A percentile compares a stretch with the other conserved stretches of the same genome.
phyloP scores from a whole-genome alignment of 495 filamentous ascomycete genomes.

The Aspergillus coremiiformis region DNA sequence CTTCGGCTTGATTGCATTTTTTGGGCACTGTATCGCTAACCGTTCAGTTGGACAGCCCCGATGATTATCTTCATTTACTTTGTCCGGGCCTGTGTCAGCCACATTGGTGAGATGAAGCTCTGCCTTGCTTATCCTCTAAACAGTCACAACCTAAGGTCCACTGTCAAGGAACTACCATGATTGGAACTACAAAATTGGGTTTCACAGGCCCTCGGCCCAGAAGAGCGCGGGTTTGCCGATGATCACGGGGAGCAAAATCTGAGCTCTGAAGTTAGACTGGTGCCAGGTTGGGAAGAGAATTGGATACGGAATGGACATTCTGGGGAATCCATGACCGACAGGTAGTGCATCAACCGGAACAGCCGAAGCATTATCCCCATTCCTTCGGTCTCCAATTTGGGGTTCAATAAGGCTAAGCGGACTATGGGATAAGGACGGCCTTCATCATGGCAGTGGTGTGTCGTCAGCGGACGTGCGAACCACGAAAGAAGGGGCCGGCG shows the following conservation, averaged over 20 bases:
- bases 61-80: background rate
- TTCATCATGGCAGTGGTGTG: background rate
- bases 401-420: conserved; percentile 4
- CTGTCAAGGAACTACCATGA: background rate
- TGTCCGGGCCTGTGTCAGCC: conserved; percentile 2
- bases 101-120: conserved; percentile 5
- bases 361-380: conserved; percentile 11
- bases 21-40: background rate
- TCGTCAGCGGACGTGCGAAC: conserved; percentile 8
- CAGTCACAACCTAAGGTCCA: conserved; percentile 1
- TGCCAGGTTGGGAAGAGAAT: background rate
- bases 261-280: background rate
- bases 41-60: background rate
- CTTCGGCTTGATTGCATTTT: conserved; percentile 10
- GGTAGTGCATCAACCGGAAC: conserved; percentile 12
- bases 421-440: background rate
- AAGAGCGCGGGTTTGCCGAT: conserved; percentile 6
- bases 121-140: conserved; percentile 5
- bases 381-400: conserved; percentile 13
- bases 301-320: conserved; percentile 13
- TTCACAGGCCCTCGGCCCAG: conserved; percentile 5
- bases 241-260: conserved; percentile 4
- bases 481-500: conserved; percentile 9
- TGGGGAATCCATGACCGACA: conserved; percentile 14
- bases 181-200: conserved; percentile 7